A percentile compares a stretch with the other conserved stretches of the same genome.
Evolutionary conservation across 768 basidiomycete species (phyloP).

Genomic region (Vararia minispora): DNA sequence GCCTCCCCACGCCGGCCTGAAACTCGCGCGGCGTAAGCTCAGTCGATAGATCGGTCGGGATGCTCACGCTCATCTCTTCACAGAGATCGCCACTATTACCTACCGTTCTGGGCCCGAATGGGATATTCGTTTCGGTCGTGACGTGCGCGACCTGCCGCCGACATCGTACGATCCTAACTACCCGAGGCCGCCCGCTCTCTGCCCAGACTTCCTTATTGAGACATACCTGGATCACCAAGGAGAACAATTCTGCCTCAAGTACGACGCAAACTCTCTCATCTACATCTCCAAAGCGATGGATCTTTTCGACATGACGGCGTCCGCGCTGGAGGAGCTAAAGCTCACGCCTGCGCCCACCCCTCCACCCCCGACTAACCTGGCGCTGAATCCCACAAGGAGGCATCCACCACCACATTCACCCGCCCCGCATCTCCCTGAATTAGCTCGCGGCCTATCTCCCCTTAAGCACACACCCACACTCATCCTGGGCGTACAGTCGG

Average conservation of each 20-base stretch:
- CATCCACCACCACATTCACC: constrained; percentile 65
- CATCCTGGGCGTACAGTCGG: constrained; percentile 90
- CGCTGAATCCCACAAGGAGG: constrained; percentile 46
- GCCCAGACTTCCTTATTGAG: constrained; percentile 97
- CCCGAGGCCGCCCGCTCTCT: constrained; percentile 55
- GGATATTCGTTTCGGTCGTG: constrained; percentile 94
- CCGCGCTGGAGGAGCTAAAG: constrained; percentile 60
- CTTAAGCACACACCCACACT: constrained; percentile 70
- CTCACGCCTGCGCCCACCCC: constrained; percentile 27
- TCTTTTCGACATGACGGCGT: constrained; percentile 86
- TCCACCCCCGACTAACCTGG: constrained; percentile 14
- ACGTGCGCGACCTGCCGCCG: constrained; percentile 35
- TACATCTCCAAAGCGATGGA: constrained; percentile 99
- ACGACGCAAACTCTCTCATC: constrained; percentile 97
- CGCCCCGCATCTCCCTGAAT: constrained; percentile 61
- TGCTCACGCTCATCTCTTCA: neutral
- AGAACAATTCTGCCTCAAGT: constrained; percentile 95
- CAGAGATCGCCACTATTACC: constrained; percentile 98
- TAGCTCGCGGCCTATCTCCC: constrained; percentile 70
- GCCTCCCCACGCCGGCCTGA: constrained; percentile 99
- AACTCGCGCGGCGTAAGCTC: constrained; percentile 83
- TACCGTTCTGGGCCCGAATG: constrained; percentile 99
- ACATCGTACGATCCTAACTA: constrained; percentile 3
- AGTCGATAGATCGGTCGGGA: constrained; percentile 9
- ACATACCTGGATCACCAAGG: constrained; percentile 98